phyloP scores from a whole-genome alignment of 2,329 filamentous ascomycete species.

The Colletotrichum coccodes region DNA sequence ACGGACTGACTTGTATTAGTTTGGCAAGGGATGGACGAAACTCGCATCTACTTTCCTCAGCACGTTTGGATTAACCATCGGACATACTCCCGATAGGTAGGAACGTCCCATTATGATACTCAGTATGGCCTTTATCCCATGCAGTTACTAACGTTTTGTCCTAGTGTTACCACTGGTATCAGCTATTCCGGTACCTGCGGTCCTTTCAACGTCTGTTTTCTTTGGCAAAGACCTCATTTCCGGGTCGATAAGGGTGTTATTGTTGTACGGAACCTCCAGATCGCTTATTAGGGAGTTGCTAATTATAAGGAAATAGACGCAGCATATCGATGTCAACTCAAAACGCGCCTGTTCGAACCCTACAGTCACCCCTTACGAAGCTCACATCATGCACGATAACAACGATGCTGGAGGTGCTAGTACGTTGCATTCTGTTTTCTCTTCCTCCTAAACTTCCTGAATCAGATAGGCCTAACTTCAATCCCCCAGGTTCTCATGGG shows the following conservation, averaged over 20 bases:
- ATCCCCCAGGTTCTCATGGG: too few relatives aligned
- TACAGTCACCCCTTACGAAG: constrained; percentile 8
- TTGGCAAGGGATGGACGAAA: constrained; percentile 1
- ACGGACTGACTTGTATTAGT: neutral
- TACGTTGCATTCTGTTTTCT: too few relatives aligned
- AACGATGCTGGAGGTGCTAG: neutral
- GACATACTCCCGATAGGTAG: neutral
- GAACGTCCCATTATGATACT: neutral
- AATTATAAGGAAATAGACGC: neutral
- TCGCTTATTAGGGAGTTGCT: neutral
- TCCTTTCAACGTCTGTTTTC: constrained; percentile 9
- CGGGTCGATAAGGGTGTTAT: constrained; percentile 6
- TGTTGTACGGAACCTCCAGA: neutral
- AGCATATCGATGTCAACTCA: constrained; percentile 4
- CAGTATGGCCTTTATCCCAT: neutral
- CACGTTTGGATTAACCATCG: constrained; percentile 4
- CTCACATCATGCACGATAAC: neutral
- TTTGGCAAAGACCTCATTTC: constrained; percentile 13
- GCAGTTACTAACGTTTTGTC: neutral
- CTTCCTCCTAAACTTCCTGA: too few relatives aligned
- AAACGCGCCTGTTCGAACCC: neutral
- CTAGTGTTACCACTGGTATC: constrained; percentile 7
- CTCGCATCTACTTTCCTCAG: neutral
- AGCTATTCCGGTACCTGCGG: neutral
- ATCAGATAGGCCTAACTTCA: too few relatives aligned